Percentiles rank a stretch among this genome's conserved stretches.
Conservation (phyloP, 331 rosid genomes). For the Telfairia occidentalis region DNA sequence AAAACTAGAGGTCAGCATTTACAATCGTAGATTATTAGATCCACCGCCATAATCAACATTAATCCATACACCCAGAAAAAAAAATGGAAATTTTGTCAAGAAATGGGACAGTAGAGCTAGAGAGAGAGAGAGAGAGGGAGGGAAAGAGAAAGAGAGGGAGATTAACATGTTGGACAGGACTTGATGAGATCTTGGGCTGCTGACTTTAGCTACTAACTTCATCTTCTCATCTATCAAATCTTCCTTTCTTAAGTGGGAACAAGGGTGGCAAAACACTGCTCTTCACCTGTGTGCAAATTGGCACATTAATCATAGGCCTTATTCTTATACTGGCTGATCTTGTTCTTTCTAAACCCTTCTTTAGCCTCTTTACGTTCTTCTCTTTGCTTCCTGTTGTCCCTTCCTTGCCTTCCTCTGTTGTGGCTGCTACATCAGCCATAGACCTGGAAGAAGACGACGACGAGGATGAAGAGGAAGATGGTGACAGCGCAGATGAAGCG, state of each 20-base stretch:
- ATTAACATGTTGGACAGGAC: slow-evolving; percentile 35
- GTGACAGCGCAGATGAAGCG: slow-evolving; percentile 60
- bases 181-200: slow-evolving; percentile 23
- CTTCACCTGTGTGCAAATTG: slow-evolving; percentile 79
- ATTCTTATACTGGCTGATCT: slow-evolving; percentile 81
- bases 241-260: slow-evolving; percentile 80
- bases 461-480: slow-evolving; percentile 81
- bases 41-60: slow-evolving; percentile 39
- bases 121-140: slow-evolving; percentile 12
- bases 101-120: slow-evolving; percentile 15
- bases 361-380: slow-evolving; percentile 55
- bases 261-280: slow-evolving; percentile 75
- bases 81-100: slow-evolving; percentile 24
- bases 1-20: slow-evolving; percentile 49
- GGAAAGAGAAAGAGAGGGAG: neutral
- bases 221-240: slow-evolving; percentile 45
- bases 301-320: slow-evolving; percentile 91
- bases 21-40: slow-evolving; percentile 50
- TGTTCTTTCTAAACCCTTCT: slow-evolving; percentile 85
- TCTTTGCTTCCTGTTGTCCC: slow-evolving; percentile 33
- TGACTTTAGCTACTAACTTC: slow-evolving; percentile 11
- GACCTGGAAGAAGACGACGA: slow-evolving; percentile 42
- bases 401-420: slow-evolving; percentile 48
- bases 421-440: slow-evolving; percentile 47
- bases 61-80: slow-evolving; percentile 18